Percentiles rank a stretch among this genome's conserved stretches.
phyloP scores from a whole-genome alignment of 371 early-diverging fungal species.

The Racocetra persica region DNA sequence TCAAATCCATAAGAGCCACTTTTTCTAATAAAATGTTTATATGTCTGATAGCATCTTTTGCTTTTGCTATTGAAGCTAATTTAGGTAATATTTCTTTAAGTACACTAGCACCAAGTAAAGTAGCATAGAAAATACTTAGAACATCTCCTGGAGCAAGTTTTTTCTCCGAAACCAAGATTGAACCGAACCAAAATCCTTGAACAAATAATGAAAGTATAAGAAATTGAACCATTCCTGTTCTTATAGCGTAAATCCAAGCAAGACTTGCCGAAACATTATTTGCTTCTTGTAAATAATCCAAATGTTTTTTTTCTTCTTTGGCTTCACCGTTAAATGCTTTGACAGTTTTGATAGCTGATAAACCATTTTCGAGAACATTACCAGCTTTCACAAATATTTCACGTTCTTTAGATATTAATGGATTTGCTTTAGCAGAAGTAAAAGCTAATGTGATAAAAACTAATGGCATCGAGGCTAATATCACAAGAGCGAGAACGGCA shows the following conservation, averaged over 20 bases:
- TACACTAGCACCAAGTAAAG: conserved; percentile 57
- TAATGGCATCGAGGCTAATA: conserved; percentile 22
- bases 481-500: conserved; percentile 23
- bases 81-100: conserved; percentile 48
- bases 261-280: conserved; percentile 40
- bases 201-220: conserved; percentile 56
- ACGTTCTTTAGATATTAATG: conserved; percentile 26
- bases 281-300: conserved; percentile 57
- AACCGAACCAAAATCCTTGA: conserved; percentile 70
- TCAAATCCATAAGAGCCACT: conserved; percentile 68
- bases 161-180: conserved; percentile 57
- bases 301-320: conserved; percentile 68
- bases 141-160: conserved; percentile 49
- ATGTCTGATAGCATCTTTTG: conserved; percentile 68
- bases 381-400: conserved; percentile 73
- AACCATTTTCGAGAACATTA: conserved; percentile 79
- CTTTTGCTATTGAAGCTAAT: conserved; percentile 60
- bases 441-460: not conserved
- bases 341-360: conserved; percentile 85
- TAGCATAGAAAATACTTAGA: conserved; percentile 58
- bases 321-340: conserved; percentile 78
- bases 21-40: conserved; percentile 84
- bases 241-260: conserved; percentile 16
- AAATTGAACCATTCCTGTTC: conserved; percentile 40
- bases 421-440: conserved; percentile 8